Base-by-base conservation (phyloP, 768 basidiomycete genomes). In the Krasilnikovozyma curviuscula region DNA sequence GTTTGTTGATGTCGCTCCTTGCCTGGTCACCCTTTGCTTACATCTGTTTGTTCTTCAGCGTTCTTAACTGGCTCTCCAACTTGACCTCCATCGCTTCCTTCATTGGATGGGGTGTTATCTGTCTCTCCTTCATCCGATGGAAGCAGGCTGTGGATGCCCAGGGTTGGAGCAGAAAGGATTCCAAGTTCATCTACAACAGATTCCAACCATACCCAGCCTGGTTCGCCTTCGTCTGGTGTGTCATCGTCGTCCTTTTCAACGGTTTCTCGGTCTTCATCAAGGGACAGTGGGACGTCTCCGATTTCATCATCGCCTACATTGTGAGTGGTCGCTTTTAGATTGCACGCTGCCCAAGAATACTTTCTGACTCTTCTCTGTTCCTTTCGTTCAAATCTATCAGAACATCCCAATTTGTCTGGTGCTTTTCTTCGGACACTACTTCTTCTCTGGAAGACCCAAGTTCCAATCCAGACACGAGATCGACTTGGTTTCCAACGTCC, bases 31-130 rank as follows among this genome's bases (percentile, higher is more conserved):
- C n/a, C n/a, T n/a, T n/a, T n/a, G 78, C 69, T 62, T 59, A 45
- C 46, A 71, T 64, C 59, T 72, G 66, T 57, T 50, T 78, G 2
- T 81, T 81, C 66, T 76, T 82, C 77, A 76, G 67, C 31, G 67
- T 81, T 8, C 78, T 78, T 66, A 68, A 68, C 69, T 76, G 57
- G 59, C 63, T 58, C 19, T 41, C 12, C 14, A 48, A 42, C 46
- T 19, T 55, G 48, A 68, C 72, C 3, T 74, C 79, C 10, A 73
- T 77, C 29, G 75, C 72, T 13, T 23, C 49, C 18, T 50, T 44
- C 42, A 44, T 50, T 29, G 14, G 19, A 19, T 50, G 49, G 49
- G 9, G 6, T 6, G 30, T 33, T 21, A 50, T 50, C 27, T 44
- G 42, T 43, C 7, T 35, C 18, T 23, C 49, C 5, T 50, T 50